Conservation (phyloP, 1,139 yeast genomes). For the Yamadazyma sp. region DNA sequence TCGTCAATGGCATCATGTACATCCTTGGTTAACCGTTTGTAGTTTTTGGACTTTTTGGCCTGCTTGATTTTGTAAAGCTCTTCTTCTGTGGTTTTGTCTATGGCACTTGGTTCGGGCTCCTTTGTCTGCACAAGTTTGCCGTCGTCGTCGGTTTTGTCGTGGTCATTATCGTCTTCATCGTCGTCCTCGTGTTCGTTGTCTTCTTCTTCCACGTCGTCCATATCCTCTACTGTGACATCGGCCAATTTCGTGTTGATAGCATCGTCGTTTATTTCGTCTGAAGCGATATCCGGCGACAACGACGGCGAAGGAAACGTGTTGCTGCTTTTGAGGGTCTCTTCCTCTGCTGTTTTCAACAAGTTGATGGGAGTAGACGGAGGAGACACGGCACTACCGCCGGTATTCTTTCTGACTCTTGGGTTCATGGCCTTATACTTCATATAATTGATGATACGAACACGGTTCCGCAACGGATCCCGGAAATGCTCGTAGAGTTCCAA, state of each 20-base stretch:
- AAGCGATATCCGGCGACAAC: slow-evolving; percentile 5
- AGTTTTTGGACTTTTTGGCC: slow-evolving; percentile 32
- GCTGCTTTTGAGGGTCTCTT: slow-evolving; percentile 3
- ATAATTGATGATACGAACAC: slow-evolving; percentile 61
- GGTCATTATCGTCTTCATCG: slow-evolving; percentile 4
- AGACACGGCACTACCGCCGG: not conserved
- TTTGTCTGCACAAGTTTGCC: slow-evolving; percentile 1
- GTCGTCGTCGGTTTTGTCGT: slow-evolving; percentile 6
- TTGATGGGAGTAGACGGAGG: not conserved
- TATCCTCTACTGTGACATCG: slow-evolving; percentile 2
- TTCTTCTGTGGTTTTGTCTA: slow-evolving; percentile 6
- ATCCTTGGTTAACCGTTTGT: slow-evolving; percentile 52
- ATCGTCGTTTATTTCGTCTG: slow-evolving; percentile 1
- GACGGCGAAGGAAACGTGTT: slow-evolving; percentile 14
- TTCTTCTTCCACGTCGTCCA: not conserved
- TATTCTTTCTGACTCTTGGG: slow-evolving; percentile 26
- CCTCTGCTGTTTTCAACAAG: not conserved
- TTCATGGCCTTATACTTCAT: slow-evolving; percentile 53
- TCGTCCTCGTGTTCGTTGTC: slow-evolving; percentile 5
- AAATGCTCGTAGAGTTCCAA: slow-evolving; percentile 73
- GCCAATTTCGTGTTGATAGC: slow-evolving; percentile 1
- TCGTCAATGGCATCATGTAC: slow-evolving; percentile 69
- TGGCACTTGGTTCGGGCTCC: not conserved
- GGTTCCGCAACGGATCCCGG: slow-evolving; percentile 69
- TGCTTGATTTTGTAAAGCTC: slow-evolving; percentile 10